These are phyloP conservation scores for Eruca vesicaria DNA, from an alignment of 441 rosid genomes.

Conservation along the genomic window DNA sequence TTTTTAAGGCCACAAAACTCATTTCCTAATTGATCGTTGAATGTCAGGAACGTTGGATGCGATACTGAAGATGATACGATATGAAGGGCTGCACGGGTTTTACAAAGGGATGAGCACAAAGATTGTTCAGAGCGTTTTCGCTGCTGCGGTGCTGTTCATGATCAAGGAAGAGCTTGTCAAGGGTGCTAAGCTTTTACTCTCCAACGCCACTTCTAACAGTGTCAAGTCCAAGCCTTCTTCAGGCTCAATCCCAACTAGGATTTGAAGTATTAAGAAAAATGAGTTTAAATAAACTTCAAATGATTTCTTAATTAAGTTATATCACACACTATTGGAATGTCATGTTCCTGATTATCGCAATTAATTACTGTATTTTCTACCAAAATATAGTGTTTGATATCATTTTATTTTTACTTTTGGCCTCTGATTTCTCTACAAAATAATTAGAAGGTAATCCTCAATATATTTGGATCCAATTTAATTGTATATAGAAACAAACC, in stretches of 20 bases:
- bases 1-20: background rate
- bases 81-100: slow-evolving; percentile 79
- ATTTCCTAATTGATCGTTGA: background rate
- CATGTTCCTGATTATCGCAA: slow-evolving; percentile 1
- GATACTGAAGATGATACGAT: slow-evolving; percentile 75
- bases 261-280: background rate
- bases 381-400: background rate
- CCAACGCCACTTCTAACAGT: slow-evolving; percentile 25
- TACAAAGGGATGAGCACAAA: slow-evolving; percentile 97
- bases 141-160: slow-evolving; percentile 91
- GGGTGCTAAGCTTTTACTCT: slow-evolving; percentile 60
- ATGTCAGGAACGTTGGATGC: slow-evolving; percentile 83
- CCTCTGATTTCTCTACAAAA: background rate
- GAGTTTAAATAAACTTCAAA: background rate
- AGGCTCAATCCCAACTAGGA: background rate
- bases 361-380: slow-evolving; percentile 12
- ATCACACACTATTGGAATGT: background rate
- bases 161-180: slow-evolving; percentile 84
- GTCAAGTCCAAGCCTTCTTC: slow-evolving; percentile 47
- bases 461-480: background rate
- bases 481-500: background rate
- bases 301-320: slow-evolving; percentile 4
- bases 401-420: background rate
- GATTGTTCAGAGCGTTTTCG: slow-evolving; percentile 85
- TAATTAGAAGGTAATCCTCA: background rate